Evolutionary conservation across 2,329 filamentous ascomycete species (phyloP).

Genomic region (Microsporum canis): DNA sequence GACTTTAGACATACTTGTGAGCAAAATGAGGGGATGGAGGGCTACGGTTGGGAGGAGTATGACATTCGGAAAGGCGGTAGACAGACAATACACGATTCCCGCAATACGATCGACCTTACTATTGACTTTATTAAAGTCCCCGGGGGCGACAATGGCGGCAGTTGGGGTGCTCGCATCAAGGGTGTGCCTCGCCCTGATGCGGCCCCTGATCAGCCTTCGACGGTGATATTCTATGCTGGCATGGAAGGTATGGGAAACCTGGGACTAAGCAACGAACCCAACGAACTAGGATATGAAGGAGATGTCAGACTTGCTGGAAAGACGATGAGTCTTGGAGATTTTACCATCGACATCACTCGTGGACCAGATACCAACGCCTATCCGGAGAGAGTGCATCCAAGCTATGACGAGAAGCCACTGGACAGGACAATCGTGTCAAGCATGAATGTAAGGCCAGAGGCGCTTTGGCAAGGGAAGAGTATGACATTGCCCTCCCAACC

Average conservation of each 20-base stretch:
- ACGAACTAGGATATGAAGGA: slow-evolving; percentile 44
- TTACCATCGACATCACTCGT: slow-evolving; percentile 64
- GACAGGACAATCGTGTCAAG: slow-evolving; percentile 68
- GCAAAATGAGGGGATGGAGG: slow-evolving; percentile 83
- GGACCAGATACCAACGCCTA: slow-evolving; percentile 52
- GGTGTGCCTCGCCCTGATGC: slow-evolving; percentile 64
- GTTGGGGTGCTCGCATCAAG: slow-evolving; percentile 82
- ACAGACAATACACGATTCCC: slow-evolving; percentile 81
- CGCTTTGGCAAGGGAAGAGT: slow-evolving; percentile 75
- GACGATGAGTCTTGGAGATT: slow-evolving; percentile 63
- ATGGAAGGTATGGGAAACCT: slow-evolving; percentile 66
- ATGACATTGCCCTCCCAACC: slow-evolving; percentile 19
- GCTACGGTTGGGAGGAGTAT: slow-evolving; percentile 97
- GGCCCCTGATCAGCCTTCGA: slow-evolving; percentile 56
- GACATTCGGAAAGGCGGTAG: slow-evolving; percentile 77
- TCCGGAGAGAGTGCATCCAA: slow-evolving; percentile 48
- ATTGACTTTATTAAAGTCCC: slow-evolving; percentile 91
- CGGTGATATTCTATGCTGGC: slow-evolving; percentile 69
- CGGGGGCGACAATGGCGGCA: slow-evolving; percentile 73
- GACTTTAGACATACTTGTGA: slow-evolving; percentile 91
- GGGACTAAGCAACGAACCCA: slow-evolving; percentile 45
- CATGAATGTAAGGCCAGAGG: slow-evolving; percentile 51
- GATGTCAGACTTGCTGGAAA: slow-evolving; percentile 60
- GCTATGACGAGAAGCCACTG: slow-evolving; percentile 57
- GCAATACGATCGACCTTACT: slow-evolving; percentile 78